These are phyloP conservation scores for Speleostelium caveatum DNA, from an alignment of 78 protist genomes.

Conservation along the genomic window DNA sequence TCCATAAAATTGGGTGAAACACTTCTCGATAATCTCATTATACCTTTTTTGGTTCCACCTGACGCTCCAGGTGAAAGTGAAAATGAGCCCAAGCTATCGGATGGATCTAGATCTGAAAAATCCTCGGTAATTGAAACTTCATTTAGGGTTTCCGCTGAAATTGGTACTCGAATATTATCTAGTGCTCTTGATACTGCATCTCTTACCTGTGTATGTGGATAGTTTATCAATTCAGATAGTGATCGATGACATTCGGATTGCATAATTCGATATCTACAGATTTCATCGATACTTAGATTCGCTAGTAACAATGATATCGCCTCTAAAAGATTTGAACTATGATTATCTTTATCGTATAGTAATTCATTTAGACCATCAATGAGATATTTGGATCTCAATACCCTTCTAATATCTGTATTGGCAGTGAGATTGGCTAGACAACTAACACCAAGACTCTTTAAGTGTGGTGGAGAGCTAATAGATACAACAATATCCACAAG, in stretches of 20 bases:
- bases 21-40: constrained; percentile 11
- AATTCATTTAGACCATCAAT: constrained; percentile 41
- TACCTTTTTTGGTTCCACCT: not conserved
- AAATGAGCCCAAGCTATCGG: constrained; percentile 22
- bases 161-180: constrained; percentile 40
- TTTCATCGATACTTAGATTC: constrained; percentile 56
- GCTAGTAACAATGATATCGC: constrained; percentile 37
- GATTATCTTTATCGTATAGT: not conserved
- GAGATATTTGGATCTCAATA: constrained; percentile 27
- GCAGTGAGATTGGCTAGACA: constrained; percentile 64
- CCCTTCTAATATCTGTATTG: constrained; percentile 26
- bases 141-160: constrained; percentile 11
- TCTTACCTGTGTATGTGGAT: constrained; percentile 41
- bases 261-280: constrained; percentile 14
- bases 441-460: constrained; percentile 29
- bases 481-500: constrained; percentile 43
- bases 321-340: constrained; percentile 2
- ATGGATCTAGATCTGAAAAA: constrained; percentile 60
- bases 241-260: constrained; percentile 13
- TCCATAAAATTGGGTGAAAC: not conserved
- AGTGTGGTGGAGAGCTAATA: not conserved
- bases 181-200: constrained; percentile 20
- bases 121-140: constrained; percentile 20
- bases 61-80: constrained; percentile 3
- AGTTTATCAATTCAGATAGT: not conserved